Evolutionary conservation across 1,284 basidiomycete species (phyloP), one percentile per base, ranked within the genome.

Genomic region (Ustilago curta): DNA sequence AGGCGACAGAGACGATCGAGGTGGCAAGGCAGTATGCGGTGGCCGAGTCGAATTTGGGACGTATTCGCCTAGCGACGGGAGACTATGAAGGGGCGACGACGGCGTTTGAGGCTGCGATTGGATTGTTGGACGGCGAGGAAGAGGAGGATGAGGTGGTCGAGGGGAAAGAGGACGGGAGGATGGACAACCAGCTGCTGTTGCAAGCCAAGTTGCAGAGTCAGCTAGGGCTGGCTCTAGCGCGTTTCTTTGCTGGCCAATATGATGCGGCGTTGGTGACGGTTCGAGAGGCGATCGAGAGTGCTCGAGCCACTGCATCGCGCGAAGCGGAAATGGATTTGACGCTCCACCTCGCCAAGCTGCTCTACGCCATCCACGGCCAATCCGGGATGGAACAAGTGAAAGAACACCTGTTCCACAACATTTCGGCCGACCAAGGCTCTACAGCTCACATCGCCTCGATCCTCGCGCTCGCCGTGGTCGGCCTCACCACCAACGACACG

Each of bases 391-490:
- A 75, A 25, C 53, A 58, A 14, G 60, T 67, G 9, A 70, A 66
- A 31, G 31, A 45, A 16, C 47, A 42, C 2, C 55, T 75, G 4
- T 66, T 75, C 11, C 31, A 16, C 12, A 68, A 66, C 42, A 59
- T 74, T 19, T 44, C 53, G 19, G 18, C 39, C 4, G 44, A 31
- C 0, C 39, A 61, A 42, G 37, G 48, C 32, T 2, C 23, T 5
- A 6, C 44, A 0, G 44, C 19, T 2, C 93, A 92, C 80, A 84
- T 95, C 57, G 88, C 89, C 61, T 93, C 93, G 1, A 91, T 97
- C 81, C 91, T 91, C 44, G 89, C 91, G 0, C 88, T 97, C 0
- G 92, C 92, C 0, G 93, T 92, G 2, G 93, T 96, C 88, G 95
- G 92, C 9, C 90, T 94, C 60, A 86, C 93, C 23, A 91, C 91